Conservation (phyloP, 1,284 basidiomycete genomes). For the Malassezia psittaci region DNA sequence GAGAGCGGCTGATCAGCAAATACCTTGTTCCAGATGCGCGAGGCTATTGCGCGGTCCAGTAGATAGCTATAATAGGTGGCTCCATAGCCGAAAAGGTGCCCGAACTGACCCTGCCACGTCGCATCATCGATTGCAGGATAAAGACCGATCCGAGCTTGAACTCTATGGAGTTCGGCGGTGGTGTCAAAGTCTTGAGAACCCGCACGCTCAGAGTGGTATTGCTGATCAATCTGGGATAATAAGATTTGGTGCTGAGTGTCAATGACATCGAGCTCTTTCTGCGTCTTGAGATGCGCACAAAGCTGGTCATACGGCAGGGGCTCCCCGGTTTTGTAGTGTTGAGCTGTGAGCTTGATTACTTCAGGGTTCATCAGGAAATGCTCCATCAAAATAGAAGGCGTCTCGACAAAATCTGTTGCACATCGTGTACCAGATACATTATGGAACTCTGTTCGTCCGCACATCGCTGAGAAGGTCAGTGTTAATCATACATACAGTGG, state of each 20-base stretch:
- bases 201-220: constrained; percentile 63
- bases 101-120: constrained; percentile 81
- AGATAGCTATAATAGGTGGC: constrained; percentile 96
- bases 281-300: constrained; percentile 31
- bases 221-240: constrained; percentile 77
- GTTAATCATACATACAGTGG: constrained; percentile 55
- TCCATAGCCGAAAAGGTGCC: constrained; percentile 89
- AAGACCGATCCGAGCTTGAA: constrained; percentile 24
- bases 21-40: constrained; percentile 69
- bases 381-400: constrained; percentile 98
- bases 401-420: constrained; percentile 93
- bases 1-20: constrained; percentile 54
- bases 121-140: constrained; percentile 50
- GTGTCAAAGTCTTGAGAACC: constrained; percentile 56
- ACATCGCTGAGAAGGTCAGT: constrained; percentile 58
- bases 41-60: constrained; percentile 88
- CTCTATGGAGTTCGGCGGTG: constrained; percentile 53
- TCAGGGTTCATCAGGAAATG: constrained; percentile 74
- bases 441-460: constrained; percentile 91
- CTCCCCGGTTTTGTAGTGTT: constrained; percentile 57
- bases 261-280: constrained; percentile 43
- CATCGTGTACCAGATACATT: constrained; percentile 97
- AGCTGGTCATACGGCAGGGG: constrained; percentile 60
- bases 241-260: constrained; percentile 88
- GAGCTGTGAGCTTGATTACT: constrained; percentile 68